These are phyloP conservation scores for Candida hungchunana DNA, from an alignment of 805 yeast species.

Conservation along the genomic window DNA sequence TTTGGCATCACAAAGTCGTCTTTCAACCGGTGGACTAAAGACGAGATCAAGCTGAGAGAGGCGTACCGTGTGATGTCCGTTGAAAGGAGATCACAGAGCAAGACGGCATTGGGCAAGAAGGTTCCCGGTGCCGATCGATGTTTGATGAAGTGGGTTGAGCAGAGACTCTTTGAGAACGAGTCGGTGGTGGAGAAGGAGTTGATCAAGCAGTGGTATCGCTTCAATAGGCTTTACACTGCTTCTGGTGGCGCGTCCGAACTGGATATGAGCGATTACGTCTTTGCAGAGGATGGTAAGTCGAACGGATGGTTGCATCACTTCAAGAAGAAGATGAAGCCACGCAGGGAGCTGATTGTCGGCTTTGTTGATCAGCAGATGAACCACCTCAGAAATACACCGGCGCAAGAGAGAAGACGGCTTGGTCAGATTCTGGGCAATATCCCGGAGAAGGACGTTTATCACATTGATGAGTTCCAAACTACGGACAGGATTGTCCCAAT, in stretches of 20 bases:
- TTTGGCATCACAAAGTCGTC: conserved; percentile 37
- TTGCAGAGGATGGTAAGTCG: conserved; percentile 19
- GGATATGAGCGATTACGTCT: no score
- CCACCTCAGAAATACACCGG: conserved; percentile 1
- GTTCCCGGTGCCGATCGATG: conserved; percentile 33
- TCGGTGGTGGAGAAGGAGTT: conserved; percentile 29
- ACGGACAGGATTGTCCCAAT: conserved; percentile 20
- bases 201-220: conserved; percentile 26
- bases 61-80: conserved; percentile 26
- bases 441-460: conserved; percentile 29
- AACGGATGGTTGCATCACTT: conserved; percentile 41
- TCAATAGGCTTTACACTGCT: conserved; percentile 20
- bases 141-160: conserved; percentile 34
- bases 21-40: conserved; percentile 36
- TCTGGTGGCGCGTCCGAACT: conserved; percentile 1
- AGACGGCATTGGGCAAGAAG: conserved; percentile 20
- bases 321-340: conserved; percentile 29
- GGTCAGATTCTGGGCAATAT: conserved; percentile 15
- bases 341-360: conserved; percentile 25
- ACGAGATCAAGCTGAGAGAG: conserved; percentile 29
- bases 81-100: conserved; percentile 21
- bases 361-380: conserved; percentile 19
- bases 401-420: conserved; percentile 20
- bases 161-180: conserved; percentile 28
- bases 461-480: conserved; percentile 33